Conservation (phyloP, 2,329 filamentous ascomycete genomes). For the Beauveria brongniartii region DNA sequence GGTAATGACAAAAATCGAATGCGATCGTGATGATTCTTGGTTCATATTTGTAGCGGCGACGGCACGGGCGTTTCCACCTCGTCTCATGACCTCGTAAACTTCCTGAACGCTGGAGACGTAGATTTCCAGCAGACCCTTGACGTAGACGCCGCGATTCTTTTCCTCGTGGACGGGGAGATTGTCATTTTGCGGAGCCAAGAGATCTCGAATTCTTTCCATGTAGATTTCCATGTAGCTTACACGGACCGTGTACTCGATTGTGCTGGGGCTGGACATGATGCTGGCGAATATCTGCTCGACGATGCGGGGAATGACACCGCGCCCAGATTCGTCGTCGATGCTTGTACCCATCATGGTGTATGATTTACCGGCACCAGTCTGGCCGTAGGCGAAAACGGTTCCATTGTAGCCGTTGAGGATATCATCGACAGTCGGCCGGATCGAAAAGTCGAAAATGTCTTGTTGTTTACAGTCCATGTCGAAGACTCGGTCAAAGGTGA, state of each 20-base stretch:
- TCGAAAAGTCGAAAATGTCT: slow-evolving; percentile 98
- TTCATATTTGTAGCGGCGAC: slow-evolving; percentile 99
- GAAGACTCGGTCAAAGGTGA: slow-evolving; percentile 97
- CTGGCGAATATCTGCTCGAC: slow-evolving; percentile 96
- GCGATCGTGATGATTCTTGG: slow-evolving; percentile 92
- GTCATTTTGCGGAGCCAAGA: slow-evolving; percentile 87
- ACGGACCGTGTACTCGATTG: slow-evolving; percentile 96
- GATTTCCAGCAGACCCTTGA: slow-evolving; percentile 88
- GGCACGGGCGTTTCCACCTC: slow-evolving; percentile 81
- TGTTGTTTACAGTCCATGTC: slow-evolving; percentile 84
- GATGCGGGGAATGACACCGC: slow-evolving; percentile 94
- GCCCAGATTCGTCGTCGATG: slow-evolving; percentile 80
- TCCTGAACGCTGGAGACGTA: slow-evolving; percentile 94
- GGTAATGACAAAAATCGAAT: slow-evolving; percentile 96
- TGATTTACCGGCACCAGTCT: slow-evolving; percentile 97
- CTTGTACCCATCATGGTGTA: slow-evolving; percentile 82
- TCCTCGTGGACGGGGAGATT: slow-evolving; percentile 97
- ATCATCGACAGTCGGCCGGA: slow-evolving; percentile 90
- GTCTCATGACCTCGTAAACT: slow-evolving; percentile 93
- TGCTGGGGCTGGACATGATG: slow-evolving; percentile 83
- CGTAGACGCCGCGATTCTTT: slow-evolving; percentile 91
- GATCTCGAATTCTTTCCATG: slow-evolving; percentile 96
- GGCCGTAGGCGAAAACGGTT: slow-evolving; percentile 96
- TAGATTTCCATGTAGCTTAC: slow-evolving; percentile 99
- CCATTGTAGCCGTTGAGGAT: slow-evolving; percentile 99